A percentile compares a stretch with the other conserved stretches of the same genome.
Conservation (phyloP, 192 early-diverging fungal genomes). For the Coemansia sp. region DNA sequence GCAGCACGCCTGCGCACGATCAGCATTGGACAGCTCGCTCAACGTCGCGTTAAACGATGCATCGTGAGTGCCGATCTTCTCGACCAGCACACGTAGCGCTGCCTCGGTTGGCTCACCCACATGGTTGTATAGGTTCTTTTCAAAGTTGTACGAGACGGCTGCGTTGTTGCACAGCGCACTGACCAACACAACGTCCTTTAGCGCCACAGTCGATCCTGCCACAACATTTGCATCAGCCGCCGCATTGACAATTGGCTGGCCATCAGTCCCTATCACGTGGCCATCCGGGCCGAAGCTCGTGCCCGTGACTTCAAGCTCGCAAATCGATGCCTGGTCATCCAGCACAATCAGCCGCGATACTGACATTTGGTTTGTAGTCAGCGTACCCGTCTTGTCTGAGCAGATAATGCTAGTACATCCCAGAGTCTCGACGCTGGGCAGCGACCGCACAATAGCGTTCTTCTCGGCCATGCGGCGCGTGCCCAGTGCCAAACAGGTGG, state of each 20-base stretch:
- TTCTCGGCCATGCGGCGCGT: constrained; percentile 96
- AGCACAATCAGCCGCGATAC: constrained; percentile 65
- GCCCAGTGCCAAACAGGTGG: constrained; percentile 95
- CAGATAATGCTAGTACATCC: constrained; percentile 98
- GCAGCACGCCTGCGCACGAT: constrained; percentile 69
- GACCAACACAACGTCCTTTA: constrained; percentile 49
- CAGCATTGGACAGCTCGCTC: constrained; percentile 44
- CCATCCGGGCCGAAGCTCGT: constrained; percentile 87
- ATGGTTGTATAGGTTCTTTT: constrained; percentile 61
- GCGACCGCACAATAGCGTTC: constrained; percentile 91
- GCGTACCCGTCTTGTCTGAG: constrained; percentile 98
- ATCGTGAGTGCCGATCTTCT: constrained; percentile 86
- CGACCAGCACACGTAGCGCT: constrained; percentile 88
- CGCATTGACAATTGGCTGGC: constrained; percentile 51
- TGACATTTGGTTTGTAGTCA: constrained; percentile 98
- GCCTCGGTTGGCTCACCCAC: constrained; percentile 99
- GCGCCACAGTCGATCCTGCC: constrained; percentile 67
- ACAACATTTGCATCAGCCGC: constrained; percentile 57
- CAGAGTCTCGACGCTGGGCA: constrained; percentile 93
- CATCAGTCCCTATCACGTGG: constrained; percentile 53
- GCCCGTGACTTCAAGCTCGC: constrained; percentile 79
- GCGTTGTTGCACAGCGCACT: constrained; percentile 92
- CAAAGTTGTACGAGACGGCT: constrained; percentile 74
- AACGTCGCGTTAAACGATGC: constrained; percentile 62
- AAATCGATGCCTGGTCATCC: constrained; percentile 44